Percentiles rank a stretch among this genome's conserved stretches.
Evolutionary conservation across 2,329 filamentous ascomycete species (phyloP).

Genomic region (Xylaria hypoxylon): DNA sequence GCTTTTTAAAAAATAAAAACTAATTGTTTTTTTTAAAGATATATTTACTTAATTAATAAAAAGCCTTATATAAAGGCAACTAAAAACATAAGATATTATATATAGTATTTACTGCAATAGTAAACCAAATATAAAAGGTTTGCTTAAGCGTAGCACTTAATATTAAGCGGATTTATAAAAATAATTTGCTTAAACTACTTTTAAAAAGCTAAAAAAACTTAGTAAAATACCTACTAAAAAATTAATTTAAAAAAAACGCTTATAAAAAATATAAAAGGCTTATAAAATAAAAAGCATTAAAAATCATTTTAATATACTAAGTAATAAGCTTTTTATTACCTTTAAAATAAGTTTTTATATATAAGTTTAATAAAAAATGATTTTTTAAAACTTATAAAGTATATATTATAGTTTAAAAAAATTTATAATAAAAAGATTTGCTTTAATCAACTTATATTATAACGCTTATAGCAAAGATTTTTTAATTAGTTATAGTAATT

Average conservation of each 20-base stretch:
- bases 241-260: neutral
- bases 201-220: neutral
- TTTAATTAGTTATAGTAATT: too few relatives aligned
- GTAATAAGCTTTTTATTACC: neutral
- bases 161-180: neutral
- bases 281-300: neutral
- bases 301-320: neutral
- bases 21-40: slow-evolving; percentile 1
- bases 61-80: slow-evolving; percentile 1
- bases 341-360: slow-evolving; percentile 8
- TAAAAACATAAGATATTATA: slow-evolving; percentile 3
- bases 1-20: neutral
- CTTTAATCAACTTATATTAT: neutral
- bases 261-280: neutral
- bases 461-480: neutral
- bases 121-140: slow-evolving; percentile 10
- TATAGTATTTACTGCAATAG: neutral
- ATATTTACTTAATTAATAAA: slow-evolving; percentile 2
- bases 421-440: neutral
- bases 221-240: neutral
- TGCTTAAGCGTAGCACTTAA: neutral
- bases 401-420: neutral
- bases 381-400: slow-evolving; percentile 2
- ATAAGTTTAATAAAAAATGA: slow-evolving; percentile 7
- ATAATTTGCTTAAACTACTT: neutral